Evolutionary conservation across 2,329 filamentous ascomycete species (phyloP), one percentile per base, ranked within the genome.

Genomic region (Fusarium keratoplasticum): DNA sequence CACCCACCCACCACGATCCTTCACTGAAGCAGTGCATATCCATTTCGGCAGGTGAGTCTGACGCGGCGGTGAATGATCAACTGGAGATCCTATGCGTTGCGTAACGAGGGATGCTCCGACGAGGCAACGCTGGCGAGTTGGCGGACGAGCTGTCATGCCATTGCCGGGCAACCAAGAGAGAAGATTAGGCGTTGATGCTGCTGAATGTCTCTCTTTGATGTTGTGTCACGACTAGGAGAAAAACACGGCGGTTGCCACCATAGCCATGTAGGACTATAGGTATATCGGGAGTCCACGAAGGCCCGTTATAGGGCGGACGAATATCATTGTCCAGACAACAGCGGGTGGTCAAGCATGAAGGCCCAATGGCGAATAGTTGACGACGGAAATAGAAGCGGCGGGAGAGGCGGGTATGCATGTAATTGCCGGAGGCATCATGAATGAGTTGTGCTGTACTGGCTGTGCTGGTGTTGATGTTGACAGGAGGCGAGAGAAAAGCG

Each of bases 31-130:
- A 27, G 9, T 52, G 18, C 47, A 52, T 52, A n/a, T 52, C 38
- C n/a, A 52, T 47, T 40, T 54, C 44, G 60, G 60, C 62, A 54
- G 67, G 50, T 31, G 29, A 60, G 60, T 47, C 54, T 38, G 18
- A 65, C 63, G 36, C 67, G 38, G 61, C 50, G 33, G 54, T 36
- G 59, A 20, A 27, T 27, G 72, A 72, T 72, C 68, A 72, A 70
- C 61, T 72, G 58, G 72, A 75, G 72, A 75, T 67, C 36, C 52
- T 42, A 31, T n/a, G 42, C 31, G 65, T 38, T 70, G 69, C 50
- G 62, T 74, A 70, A 75, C 72, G 27, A 6, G 27, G 55, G 18
- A 64, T 59, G 31, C 55, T 54, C 14, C 16, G 42, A 36, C 33
- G 36, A 38, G n/a, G 25, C 47, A 55, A 42, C 29, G n/a, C 35